Base-by-base conservation (phyloP, 2,329 filamentous ascomycete genomes). In the Exophiala mesophila region DNA sequence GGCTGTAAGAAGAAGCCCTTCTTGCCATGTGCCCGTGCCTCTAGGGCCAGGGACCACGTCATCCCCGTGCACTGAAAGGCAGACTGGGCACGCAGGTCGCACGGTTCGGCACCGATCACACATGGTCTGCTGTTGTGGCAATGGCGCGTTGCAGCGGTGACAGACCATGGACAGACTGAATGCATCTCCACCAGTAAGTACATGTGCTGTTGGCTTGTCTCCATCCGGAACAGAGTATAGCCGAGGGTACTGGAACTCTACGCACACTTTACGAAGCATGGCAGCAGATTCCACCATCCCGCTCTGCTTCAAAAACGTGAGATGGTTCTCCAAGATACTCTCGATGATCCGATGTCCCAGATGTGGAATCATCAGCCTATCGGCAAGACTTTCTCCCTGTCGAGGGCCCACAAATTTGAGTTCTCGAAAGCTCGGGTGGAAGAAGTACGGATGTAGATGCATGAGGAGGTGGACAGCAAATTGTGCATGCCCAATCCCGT, bases 271-370 rank as follows among this genome's bases (percentile, higher is more conserved):
- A 36, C 78, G 74, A n/a, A 82, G 61, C 23, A 73, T 66, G 7
- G 76, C 74, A 4, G 77, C 77, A 49, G 52, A 39, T 19, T 47
- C 30, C 31, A 52, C 49, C 17, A 57, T 48, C 4, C 47, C 36
- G 9, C 70, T 61, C 17, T 59, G 60, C 13, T 68, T 57, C 16
- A 82, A 64, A 42, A 76, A 73, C 36, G 72, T 69, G 58, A 82
- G 75, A 57, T 81, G 81, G 3, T 70, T 64, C 29, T 70, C 66
- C 30, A 80, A 68, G 30, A 80, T 73, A 33, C 67, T 63, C 55
- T 80, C 76, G 36, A 55, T 52, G 13, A 55, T 36, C 33, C 54
- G 44, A 17, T 49, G 39, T 13, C 73, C 66, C 53, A 80, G 74
- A 39, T 63, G 57, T 24, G 61, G 62, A 1, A 64, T 63, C 32